phyloP scores from a whole-genome alignment of 2,329 filamentous ascomycete species.

The Huntiella moniliformis region DNA sequence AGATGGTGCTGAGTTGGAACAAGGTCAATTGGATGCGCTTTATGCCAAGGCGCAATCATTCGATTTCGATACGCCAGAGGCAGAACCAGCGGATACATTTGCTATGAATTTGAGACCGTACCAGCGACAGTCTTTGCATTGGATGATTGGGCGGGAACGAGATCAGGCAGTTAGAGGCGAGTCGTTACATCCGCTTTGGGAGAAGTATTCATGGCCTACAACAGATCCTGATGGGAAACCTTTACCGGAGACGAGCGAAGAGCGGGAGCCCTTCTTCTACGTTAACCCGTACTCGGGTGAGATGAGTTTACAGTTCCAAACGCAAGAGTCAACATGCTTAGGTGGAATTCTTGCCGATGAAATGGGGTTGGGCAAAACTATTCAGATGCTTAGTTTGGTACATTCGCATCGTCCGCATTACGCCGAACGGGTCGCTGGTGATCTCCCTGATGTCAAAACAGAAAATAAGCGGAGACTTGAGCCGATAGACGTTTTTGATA shows the following conservation, averaged over 20 bases:
- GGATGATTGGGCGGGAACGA: conserved; percentile 92
- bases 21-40: conserved; percentile 81
- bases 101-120: conserved; percentile 72
- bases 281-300: conserved; percentile 96
- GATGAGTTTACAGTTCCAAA: conserved; percentile 74
- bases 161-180: conserved; percentile 48
- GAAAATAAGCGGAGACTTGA: background rate
- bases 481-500: conserved; percentile 1
- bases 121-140: conserved; percentile 85
- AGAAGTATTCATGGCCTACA: conserved; percentile 77
- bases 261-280: conserved; percentile 48
- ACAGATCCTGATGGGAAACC: conserved; percentile 76
- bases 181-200: conserved; percentile 95
- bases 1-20: conserved; percentile 78
- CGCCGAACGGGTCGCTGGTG: background rate
- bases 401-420: conserved; percentile 47
- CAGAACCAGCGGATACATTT: conserved; percentile 68
- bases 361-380: conserved; percentile 96
- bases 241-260: conserved; percentile 36
- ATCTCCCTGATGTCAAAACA: background rate
- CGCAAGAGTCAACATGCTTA: conserved; percentile 83
- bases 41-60: conserved; percentile 96
- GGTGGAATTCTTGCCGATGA: conserved; percentile 89
- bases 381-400: conserved; percentile 90
- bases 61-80: conserved; percentile 78